Evolutionary conservation across 176 grass and related monocot species (phyloP).

Genomic region (Oryza glaberrima): DNA sequence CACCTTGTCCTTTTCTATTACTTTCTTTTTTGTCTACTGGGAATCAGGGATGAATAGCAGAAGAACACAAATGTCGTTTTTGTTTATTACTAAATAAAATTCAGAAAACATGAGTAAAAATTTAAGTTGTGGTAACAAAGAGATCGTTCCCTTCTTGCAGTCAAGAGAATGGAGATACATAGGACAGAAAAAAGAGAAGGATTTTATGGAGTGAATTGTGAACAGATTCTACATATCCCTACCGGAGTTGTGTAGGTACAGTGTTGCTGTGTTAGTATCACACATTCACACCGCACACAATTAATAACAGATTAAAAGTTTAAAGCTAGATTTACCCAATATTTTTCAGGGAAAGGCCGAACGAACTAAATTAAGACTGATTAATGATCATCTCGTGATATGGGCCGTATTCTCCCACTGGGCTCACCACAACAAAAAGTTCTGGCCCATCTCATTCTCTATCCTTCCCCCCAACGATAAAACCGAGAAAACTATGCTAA

Average conservation of each 20-base stretch:
- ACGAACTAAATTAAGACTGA: constrained; percentile 18
- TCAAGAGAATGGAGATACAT: too few species aligned
- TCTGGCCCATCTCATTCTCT: too few species aligned
- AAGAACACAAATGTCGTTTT: background rate
- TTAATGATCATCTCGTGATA: constrained; percentile 27
- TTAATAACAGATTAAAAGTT: constrained; percentile 1
- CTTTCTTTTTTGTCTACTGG: background rate
- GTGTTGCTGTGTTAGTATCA: background rate
- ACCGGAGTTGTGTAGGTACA: too few species aligned
- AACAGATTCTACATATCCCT: too few species aligned
- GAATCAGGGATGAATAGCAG: background rate
- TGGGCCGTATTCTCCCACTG: background rate
- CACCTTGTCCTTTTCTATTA: background rate
- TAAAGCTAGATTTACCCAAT: constrained; percentile 10
- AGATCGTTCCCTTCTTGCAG: too few species aligned
- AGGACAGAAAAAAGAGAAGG: too few species aligned
- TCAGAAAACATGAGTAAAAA: background rate
- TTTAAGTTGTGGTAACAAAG: background rate
- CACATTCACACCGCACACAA: constrained; percentile 10
- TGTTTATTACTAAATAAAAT: too few species aligned
- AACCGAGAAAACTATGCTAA: too few species aligned
- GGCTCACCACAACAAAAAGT: background rate
- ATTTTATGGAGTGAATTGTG: too few species aligned
- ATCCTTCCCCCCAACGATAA: too few species aligned
- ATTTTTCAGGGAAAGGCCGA: background rate